These are phyloP conservation scores for Monilinia polystroma DNA, from an alignment of 2,329 filamentous ascomycete genomes.

Conservation along the genomic window DNA sequence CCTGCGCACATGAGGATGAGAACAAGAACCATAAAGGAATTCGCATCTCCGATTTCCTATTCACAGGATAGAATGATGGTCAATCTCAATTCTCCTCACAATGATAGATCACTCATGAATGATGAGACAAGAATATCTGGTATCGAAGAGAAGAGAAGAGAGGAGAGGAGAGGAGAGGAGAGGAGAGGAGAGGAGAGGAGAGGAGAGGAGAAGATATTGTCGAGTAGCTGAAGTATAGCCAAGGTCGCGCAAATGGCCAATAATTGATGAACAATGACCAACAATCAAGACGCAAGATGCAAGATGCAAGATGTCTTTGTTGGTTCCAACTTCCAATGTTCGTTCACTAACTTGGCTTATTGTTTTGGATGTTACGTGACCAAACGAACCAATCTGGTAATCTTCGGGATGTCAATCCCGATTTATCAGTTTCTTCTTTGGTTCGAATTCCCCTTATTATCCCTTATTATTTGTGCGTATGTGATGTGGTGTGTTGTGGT, in stretches of 20 bases:
- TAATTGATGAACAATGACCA: background rate
- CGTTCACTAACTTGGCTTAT: background rate
- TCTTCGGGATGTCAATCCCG: background rate
- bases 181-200: too few relatives aligned
- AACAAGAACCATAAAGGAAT: background rate
- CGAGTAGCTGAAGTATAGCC: background rate
- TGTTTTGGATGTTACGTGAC: background rate
- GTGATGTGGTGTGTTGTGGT: background rate
- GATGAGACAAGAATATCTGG: background rate
- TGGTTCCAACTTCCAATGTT: background rate
- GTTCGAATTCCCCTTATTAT: too few relatives aligned
- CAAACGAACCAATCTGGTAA: background rate
- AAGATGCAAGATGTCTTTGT: conserved; percentile 5
- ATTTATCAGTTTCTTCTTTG: background rate
- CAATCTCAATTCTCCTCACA: background rate
- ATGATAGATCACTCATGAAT: background rate
- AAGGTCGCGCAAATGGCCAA: background rate
- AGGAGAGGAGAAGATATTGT: background rate
- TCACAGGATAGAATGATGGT: background rate
- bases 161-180: too few relatives aligned
- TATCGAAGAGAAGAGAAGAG: background rate
- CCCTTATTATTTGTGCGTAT: too few relatives aligned
- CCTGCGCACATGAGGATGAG: too few relatives aligned
- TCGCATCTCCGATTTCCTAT: too few relatives aligned
- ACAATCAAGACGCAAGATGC: too few relatives aligned